These are phyloP conservation scores for Hypoxylon intermedium DNA, from an alignment of 495 filamentous ascomycete species.

Conservation along the genomic window DNA sequence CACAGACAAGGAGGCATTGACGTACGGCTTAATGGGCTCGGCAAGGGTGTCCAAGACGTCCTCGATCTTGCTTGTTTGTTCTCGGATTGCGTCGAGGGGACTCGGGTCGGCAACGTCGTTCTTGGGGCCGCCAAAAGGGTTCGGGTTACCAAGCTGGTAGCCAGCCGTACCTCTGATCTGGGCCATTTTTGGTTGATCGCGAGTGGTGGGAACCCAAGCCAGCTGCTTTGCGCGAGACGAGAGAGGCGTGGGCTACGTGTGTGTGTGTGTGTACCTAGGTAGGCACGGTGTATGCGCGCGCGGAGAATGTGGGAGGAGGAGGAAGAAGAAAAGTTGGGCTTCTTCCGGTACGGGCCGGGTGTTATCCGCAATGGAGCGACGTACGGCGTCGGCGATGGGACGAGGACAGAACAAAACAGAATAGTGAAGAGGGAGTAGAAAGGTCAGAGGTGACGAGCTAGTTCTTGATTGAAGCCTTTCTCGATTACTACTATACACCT, in stretches of 20 bases:
- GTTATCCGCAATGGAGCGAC: no score
- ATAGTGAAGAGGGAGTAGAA: not conserved
- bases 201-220: constrained; percentile 23
- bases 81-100: constrained; percentile 87
- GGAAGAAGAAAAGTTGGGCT: no score
- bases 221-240: constrained; percentile 29
- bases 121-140: constrained; percentile 68
- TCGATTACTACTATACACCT: not conserved
- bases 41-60: constrained; percentile 87
- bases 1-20: constrained; percentile 40
- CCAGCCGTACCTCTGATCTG: constrained; percentile 96
- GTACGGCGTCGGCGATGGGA: no score
- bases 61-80: constrained; percentile 98
- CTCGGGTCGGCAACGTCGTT: constrained; percentile 74
- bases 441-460: not conserved
- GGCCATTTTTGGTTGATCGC: constrained; percentile 67
- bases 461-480: not conserved
- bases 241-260: not conserved
- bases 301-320: constrained; percentile 21
- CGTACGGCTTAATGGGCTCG: constrained; percentile 96
- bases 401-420: no score
- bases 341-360: no score
- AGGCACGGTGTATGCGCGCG: not conserved
- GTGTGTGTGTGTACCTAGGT: not conserved
- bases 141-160: constrained; percentile 86